phyloP scores from a whole-genome alignment of 495 filamentous ascomycete genomes.

The Zalerion maritima region DNA sequence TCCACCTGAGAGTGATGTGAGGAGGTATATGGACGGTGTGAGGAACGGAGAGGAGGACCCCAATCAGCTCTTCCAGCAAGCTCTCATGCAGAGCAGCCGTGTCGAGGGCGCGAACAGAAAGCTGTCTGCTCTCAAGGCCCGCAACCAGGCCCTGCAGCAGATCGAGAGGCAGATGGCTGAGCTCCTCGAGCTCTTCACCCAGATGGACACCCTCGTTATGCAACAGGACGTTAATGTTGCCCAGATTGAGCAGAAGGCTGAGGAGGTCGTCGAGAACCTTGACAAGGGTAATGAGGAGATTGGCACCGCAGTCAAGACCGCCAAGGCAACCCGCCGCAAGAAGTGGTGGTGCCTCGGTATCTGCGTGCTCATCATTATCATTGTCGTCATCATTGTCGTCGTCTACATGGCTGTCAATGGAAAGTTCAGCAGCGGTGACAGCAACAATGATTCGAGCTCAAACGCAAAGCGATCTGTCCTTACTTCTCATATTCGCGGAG shows the following conservation, averaged over 20 bases:
- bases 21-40: slow-evolving; percentile 59
- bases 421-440: slow-evolving; percentile 2
- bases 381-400: slow-evolving; percentile 35
- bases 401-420: slow-evolving; percentile 25
- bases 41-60: slow-evolving; percentile 59
- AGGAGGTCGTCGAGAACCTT: slow-evolving; percentile 65
- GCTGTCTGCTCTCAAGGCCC: slow-evolving; percentile 59
- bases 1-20: slow-evolving; percentile 65
- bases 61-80: slow-evolving; percentile 67
- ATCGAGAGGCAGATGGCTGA: slow-evolving; percentile 82
- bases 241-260: slow-evolving; percentile 68
- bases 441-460: slow-evolving; percentile 4
- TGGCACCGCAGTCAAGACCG: slow-evolving; percentile 58
- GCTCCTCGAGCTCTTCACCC: slow-evolving; percentile 67
- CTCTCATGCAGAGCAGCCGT: slow-evolving; percentile 57
- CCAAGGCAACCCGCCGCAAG: slow-evolving; percentile 71
- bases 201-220: slow-evolving; percentile 67
- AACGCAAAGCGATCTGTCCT: no score
- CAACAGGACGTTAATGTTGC: slow-evolving; percentile 67
- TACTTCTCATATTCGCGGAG: no score
- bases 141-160: slow-evolving; percentile 79
- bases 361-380: slow-evolving; percentile 33
- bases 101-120: slow-evolving; percentile 65
- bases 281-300: slow-evolving; percentile 70
- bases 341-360: slow-evolving; percentile 96